phyloP scores from a whole-genome alignment of 495 filamentous ascomycete genomes.

The Lepraria neglecta region DNA sequence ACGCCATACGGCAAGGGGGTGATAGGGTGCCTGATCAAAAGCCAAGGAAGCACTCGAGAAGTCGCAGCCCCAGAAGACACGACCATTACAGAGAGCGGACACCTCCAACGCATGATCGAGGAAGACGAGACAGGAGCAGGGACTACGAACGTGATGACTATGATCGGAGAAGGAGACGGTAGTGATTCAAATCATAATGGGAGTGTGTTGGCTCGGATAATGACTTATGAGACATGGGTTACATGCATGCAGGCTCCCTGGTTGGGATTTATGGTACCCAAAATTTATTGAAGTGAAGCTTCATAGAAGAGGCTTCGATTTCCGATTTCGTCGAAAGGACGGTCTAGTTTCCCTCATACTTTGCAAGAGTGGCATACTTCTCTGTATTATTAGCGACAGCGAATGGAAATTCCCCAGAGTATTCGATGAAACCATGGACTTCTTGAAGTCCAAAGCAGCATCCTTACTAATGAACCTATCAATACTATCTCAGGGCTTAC shows the following conservation, averaged over 20 bases:
- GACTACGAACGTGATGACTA: conserved; percentile 26
- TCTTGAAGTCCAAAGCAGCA: too few species aligned
- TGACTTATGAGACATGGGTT: background rate
- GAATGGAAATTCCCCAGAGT: too few species aligned
- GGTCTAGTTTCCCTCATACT: too few species aligned
- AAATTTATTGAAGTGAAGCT: background rate
- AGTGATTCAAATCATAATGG: background rate
- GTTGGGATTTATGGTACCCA: too few species aligned
- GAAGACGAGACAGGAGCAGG: conserved; percentile 21
- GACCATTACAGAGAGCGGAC: conserved; percentile 23
- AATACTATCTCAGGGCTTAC: too few species aligned
- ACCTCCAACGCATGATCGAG: conserved; percentile 21
- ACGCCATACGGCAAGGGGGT: conserved; percentile 45
- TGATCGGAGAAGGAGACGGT: conserved; percentile 26
- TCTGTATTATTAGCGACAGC: too few species aligned
- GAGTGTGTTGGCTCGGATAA: background rate
- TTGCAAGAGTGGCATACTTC: too few species aligned
- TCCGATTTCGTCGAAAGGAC: background rate
- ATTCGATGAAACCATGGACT: too few species aligned
- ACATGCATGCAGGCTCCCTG: background rate
- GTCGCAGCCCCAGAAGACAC: conserved; percentile 45
- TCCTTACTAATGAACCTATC: too few species aligned
- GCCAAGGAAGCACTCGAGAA: conserved; percentile 39
- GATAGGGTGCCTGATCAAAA: conserved; percentile 20
- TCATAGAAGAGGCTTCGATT: background rate